Evolutionary conservation across 2,329 filamentous ascomycete species (phyloP), one percentile per base, ranked within the genome.

Genomic region (Ceratocystis papillata): DNA sequence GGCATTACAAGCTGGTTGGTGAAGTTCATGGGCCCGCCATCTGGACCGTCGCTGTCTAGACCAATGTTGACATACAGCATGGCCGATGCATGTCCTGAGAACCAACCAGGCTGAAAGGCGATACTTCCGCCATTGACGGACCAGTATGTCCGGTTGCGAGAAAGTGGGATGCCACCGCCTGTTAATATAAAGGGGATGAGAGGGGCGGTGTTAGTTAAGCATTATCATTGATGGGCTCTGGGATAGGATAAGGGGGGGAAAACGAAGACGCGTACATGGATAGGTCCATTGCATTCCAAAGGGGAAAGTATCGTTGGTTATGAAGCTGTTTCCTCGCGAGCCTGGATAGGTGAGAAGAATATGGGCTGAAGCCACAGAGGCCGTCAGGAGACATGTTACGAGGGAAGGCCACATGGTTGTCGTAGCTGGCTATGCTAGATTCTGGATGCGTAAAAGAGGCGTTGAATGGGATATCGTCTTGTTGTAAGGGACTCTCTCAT

Each of bases 31-130:
- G 69, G 69, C 10, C 69, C 69, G 22, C 68, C 68, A 63, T 79
- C 78, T 15, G 81, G 80, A 0, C 79, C 80, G 22, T 78, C 77
- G 15, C 80, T 88, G 66, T 87, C 88, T 69, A 89, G 82, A 68
- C 90, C 90, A 67, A 95, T 79, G 77, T 95, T 95, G 76, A 96
- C 79, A 76, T 93, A 94, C 72, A 94, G 81, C 70, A 89, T 82
- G 6, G 89, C 89, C 5, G 84, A 85, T 28, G 80, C 75, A 73
- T 95, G 90, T 67, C 90, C 90, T 66, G 84, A 83, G 77, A 94
- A 94, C 90, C 90, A 95, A 71, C 90, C 90, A 0, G 90, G 90
- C 72, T 95, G 89, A 69, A 94, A 78, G 22, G 87, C 81, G 67
- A 96, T 71, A 5, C 88, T 87, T 65, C 90, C 90, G 68, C 90